Base-by-base conservation (phyloP, 2,329 filamentous ascomycete genomes). In the Arthrobotrys sphaeroides region DNA sequence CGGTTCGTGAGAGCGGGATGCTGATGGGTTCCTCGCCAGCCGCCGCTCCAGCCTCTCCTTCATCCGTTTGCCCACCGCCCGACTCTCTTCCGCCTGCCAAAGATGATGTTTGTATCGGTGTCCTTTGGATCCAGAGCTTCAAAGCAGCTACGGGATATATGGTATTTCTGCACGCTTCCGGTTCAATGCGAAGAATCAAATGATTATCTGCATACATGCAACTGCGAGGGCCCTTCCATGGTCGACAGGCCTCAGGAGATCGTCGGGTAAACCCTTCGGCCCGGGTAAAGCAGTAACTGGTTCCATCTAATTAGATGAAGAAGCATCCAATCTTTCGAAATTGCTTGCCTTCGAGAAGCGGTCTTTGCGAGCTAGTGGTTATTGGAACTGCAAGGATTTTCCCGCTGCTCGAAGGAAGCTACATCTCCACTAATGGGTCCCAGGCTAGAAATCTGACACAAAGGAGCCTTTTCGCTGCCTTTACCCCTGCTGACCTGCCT, bases 341-440 rank as follows among this genome's bases (percentile, higher is more conserved):
- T 53, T 60, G 31, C 40, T 18, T 20, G 47, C 49, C 26, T 60
- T 69, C 53, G 42, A 60, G 49, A 60, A 69, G 49, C 33, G 12
- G 28, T 53, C 53, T 59, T 62, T 62, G 55, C 5, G 24, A 62
- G 66, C 66, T 70, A 62, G 66, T 70, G 66, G n/a, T 74, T 61
- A 47, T 65, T 66, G 24, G 28, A 51, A 16, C 49, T 67, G 38
- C 55, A 74, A 61, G 70, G 62, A 62, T 62, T 74, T 69, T 75
- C 65, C 72, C 72, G 72, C 64, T 69, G 64, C 57, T 75, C 59
- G 49, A 59, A 75, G 72, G 72, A 70, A 75, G 72, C 64, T 69
- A 53, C 59, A 60, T 65, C 40, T 62, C 64, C 47, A 64, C 57
- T 49, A 64, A 36, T 75, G 64, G 72, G 55, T 64, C 64, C 72